A percentile compares a stretch with the other conserved stretches of the same genome.
phyloP scores from a whole-genome alignment of 139 green algal genomes.

The Spirogloea muscicola region DNA sequence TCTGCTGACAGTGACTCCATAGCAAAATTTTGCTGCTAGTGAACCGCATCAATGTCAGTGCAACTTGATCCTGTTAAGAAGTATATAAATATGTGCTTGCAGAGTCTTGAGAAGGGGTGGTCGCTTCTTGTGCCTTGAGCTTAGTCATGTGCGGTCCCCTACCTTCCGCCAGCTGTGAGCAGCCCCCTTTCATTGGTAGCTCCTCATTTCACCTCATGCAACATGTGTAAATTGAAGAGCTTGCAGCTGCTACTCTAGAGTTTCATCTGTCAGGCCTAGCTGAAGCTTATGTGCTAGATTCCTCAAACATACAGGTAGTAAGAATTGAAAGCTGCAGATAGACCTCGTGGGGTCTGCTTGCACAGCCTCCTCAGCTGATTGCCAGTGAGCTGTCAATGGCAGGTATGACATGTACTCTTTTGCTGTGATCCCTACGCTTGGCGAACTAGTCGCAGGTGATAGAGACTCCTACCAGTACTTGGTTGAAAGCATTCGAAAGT shows the following conservation, averaged over 20 bases:
- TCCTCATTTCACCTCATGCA: neutral
- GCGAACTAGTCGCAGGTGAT: constrained; percentile 80
- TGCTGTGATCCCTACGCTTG: constrained; percentile 87
- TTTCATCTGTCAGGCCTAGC: too few species aligned
- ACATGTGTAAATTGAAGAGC: too few species aligned
- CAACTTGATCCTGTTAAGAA: neutral
- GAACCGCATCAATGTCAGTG: neutral
- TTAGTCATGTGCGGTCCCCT: constrained; percentile 70
- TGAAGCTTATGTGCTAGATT: neutral
- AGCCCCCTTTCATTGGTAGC: neutral
- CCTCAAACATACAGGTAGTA: neutral
- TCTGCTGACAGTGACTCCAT: neutral
- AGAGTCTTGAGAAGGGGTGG: constrained; percentile 79
- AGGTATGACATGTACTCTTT: constrained; percentile 94
- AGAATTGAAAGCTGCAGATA: neutral
- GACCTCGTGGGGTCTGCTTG: neutral
- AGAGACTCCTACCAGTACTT: constrained; percentile 90
- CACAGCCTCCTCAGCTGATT: neutral
- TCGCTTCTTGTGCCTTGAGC: constrained; percentile 90
- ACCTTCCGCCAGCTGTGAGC: constrained; percentile 60
- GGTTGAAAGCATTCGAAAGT: constrained; percentile 94
- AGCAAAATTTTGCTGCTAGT: neutral
- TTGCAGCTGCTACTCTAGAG: too few species aligned
- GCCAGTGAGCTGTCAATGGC: too few species aligned
- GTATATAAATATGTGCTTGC: neutral